phyloP scores from a whole-genome alignment of 2,329 filamentous ascomycete genomes.

The Colletotrichum melonis region DNA sequence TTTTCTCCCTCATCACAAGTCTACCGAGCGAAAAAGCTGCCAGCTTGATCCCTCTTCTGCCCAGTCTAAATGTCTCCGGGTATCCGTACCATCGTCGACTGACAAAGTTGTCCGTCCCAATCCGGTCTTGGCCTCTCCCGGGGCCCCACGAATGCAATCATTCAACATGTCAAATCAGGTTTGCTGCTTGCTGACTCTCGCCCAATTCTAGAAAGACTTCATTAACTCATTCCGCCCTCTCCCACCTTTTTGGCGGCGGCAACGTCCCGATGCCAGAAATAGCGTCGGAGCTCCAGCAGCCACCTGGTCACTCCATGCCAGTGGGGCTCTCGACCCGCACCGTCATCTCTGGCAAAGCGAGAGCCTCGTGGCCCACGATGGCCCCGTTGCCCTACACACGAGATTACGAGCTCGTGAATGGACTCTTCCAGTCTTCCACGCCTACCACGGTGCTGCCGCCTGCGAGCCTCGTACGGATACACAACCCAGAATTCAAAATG shows the following conservation, averaged over 20 bases:
- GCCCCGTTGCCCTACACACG: constrained; percentile 23
- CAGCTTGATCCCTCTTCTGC: background rate
- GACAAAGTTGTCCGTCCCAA: background rate
- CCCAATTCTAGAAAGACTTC: constrained; percentile 22
- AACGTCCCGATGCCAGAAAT: constrained; percentile 31
- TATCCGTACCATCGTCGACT: background rate
- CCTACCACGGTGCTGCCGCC: background rate
- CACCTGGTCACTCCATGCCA: background rate
- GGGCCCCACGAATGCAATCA: constrained; percentile 12
- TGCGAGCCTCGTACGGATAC: constrained; percentile 2
- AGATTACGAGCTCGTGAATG: constrained; percentile 20
- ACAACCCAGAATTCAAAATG: background rate
- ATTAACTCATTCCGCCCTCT: constrained; percentile 6
- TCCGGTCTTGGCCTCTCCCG: constrained; percentile 4
- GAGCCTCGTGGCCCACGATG: constrained; percentile 23
- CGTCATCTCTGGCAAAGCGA: constrained; percentile 3
- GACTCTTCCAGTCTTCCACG: background rate
- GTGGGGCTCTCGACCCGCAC: constrained; percentile 12
- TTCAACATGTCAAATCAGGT: constrained; percentile 15
- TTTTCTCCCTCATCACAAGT: background rate
- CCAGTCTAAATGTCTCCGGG: background rate
- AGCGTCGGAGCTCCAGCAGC: constrained; percentile 13
- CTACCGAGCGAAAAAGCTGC: background rate
- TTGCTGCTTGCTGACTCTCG: background rate
- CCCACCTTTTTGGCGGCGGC: constrained; percentile 18